Conservation (phyloP, 1,284 basidiomycete species). For the Papiliotrema flavescens region DNA sequence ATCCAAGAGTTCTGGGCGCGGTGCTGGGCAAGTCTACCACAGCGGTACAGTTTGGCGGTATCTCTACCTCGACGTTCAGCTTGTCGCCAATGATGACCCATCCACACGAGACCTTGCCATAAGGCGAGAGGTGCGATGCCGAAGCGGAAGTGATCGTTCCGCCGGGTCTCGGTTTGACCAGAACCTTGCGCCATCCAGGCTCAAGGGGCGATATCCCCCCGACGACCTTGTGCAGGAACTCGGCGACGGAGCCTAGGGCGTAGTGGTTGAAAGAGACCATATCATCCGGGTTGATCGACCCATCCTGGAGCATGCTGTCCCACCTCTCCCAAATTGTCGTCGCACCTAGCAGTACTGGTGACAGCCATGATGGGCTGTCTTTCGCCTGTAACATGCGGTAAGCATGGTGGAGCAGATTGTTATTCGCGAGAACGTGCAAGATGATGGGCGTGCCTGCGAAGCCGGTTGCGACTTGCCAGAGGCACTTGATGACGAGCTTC, state of each 20-base stretch:
- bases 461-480: slow-evolving; percentile 15
- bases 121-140: slow-evolving; percentile 11
- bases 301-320: slow-evolving; percentile 38
- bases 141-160: slow-evolving; percentile 25
- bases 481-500: slow-evolving; percentile 6
- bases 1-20: not conserved
- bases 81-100: slow-evolving; percentile 17
- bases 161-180: slow-evolving; percentile 25
- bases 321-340: slow-evolving; percentile 40
- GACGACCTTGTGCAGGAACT: slow-evolving; percentile 23
- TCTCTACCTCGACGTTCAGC: slow-evolving; percentile 11
- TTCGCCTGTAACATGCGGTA: slow-evolving; percentile 28
- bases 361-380: slow-evolving; percentile 23
- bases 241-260: slow-evolving; percentile 26
- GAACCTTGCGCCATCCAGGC: slow-evolving; percentile 20
- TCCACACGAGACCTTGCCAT: slow-evolving; percentile 9
- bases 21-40: slow-evolving; percentile 12
- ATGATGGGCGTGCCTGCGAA: slow-evolving; percentile 30
- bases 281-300: slow-evolving; percentile 34
- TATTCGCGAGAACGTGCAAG: slow-evolving; percentile 15
- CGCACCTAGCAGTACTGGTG: slow-evolving; percentile 22
- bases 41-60: slow-evolving; percentile 22
- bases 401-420: slow-evolving; percentile 14
- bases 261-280: slow-evolving; percentile 40
- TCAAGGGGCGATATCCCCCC: slow-evolving; percentile 20